Base-by-base conservation (phyloP, 257 asterid species). In the Scutellaria baicalensis region DNA sequence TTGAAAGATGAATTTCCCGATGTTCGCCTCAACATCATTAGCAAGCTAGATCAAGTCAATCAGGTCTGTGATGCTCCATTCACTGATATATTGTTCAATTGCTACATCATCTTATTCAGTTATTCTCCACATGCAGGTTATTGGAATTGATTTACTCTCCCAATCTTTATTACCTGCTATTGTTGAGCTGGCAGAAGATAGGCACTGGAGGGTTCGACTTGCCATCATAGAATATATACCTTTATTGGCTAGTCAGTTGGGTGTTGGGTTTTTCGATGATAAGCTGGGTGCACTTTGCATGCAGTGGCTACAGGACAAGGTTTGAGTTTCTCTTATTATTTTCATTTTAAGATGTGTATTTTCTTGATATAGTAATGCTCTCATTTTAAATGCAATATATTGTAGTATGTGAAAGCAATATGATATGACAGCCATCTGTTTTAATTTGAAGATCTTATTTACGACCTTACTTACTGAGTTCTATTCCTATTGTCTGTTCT, bases 41-140 rank as follows among this genome's bases (percentile, higher is more conserved):
- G 97, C 88, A 90, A 90, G 84, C 86, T 90, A 68, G 95, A 90
- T 79, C 97, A 88, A 88, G 97, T 90, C 68, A 90, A 90, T 70
- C 97, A 88, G 92, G 96, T 88, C 12, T 43, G 62, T 55, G 38
- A 56, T 39, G 42, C 35, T 31, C 71, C 72, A 23, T 51, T 36
- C 21, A 11, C 9, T 33, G 10, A 0, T 45, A 45, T 38, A 6
- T 31, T 40, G 18, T 33, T 59, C 48, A 45, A 9, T 56, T 39
- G 38, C 61, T 12, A 38, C 23, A 52, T 20, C 13, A 38, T 57
- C 23, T 10, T 51, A 75, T 69, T 72, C 51, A 40, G 62, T 66
- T 54, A 63, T 64, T 63, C 18, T 67, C 56, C 66, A 33, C 13
- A 21, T 70, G 79, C 84, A 87, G 94, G 94, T 85, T 66, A 85